Evolutionary conservation across 495 filamentous ascomycete genomes (phyloP).

Genomic region (Penicillium crystallinum): DNA sequence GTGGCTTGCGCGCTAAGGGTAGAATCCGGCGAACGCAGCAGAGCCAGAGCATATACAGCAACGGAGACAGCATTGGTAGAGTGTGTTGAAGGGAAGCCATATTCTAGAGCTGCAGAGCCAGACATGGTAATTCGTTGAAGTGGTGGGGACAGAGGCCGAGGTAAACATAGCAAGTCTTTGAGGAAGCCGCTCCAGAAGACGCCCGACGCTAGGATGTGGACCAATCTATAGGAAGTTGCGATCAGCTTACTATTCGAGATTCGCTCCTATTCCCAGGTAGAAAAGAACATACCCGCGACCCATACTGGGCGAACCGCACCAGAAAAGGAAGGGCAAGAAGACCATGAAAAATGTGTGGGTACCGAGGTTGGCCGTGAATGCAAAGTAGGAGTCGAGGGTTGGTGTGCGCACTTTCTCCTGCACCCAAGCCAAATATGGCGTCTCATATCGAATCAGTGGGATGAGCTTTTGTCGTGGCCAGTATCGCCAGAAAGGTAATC

Average conservation of each 20-base stretch:
- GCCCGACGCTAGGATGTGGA: conserved; percentile 80
- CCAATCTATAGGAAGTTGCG: conserved; percentile 51
- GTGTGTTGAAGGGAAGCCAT: conserved; percentile 95
- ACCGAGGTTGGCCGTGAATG: conserved; percentile 91
- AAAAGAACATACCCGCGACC: conserved; percentile 67
- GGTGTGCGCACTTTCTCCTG: conserved; percentile 76
- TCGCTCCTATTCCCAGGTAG: not conserved
- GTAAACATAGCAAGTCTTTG: conserved; percentile 93
- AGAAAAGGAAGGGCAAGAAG: conserved; percentile 86
- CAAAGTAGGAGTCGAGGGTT: conserved; percentile 88
- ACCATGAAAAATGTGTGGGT: conserved; percentile 99
- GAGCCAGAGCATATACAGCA: conserved; percentile 71
- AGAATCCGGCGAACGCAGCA: conserved; percentile 53
- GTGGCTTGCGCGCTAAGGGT: conserved; percentile 47
- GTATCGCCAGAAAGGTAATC: conserved; percentile 87
- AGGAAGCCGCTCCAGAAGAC: conserved; percentile 92
- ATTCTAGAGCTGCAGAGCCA: conserved; percentile 87
- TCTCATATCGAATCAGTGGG: conserved; percentile 89
- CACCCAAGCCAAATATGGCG: conserved; percentile 81
- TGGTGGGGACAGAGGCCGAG: conserved; percentile 87
- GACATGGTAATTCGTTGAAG: conserved; percentile 96
- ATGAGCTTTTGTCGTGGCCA: conserved; percentile 72
- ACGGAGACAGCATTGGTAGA: conserved; percentile 96
- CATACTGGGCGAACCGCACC: conserved; percentile 78
- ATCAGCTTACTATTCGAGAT: conserved; percentile 7